Percentiles rank a stretch among this genome's conserved stretches.
These are phyloP conservation scores for Cucurbita argyrosperma DNA, from an alignment of 306 rosid species.

Conservation along the genomic window DNA sequence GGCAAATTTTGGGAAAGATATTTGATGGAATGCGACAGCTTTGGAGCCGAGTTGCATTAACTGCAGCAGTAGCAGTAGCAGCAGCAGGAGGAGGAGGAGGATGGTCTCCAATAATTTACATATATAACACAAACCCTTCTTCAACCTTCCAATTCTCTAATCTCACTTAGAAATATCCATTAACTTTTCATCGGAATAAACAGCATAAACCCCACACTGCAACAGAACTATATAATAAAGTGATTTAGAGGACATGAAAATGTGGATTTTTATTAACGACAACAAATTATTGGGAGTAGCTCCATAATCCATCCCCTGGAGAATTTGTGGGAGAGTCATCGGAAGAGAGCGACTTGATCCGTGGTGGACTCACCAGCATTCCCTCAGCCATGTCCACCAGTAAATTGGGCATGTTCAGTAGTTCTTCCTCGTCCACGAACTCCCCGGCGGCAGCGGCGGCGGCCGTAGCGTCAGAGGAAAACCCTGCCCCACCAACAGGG, in stretches of 20 bases:
- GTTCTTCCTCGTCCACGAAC: slow-evolving; percentile 31
- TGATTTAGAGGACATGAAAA: background rate
- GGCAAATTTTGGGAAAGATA: background rate
- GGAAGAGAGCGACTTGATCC: slow-evolving; percentile 18
- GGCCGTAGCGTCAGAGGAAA: background rate
- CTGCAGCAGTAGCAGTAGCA: background rate
- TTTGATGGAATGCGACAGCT: background rate
- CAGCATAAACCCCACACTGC: background rate
- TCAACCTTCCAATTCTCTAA: background rate
- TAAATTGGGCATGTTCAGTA: slow-evolving; percentile 38
- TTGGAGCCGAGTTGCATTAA: background rate
- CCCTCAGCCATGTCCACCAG: slow-evolving; percentile 42
- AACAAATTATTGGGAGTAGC: background rate
- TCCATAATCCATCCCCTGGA: slow-evolving; percentile 28
- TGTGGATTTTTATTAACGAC: background rate
- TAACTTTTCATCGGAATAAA: background rate
- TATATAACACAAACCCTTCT: background rate
- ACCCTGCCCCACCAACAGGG: too few species aligned
- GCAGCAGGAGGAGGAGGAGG: background rate
- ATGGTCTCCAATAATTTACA: background rate
- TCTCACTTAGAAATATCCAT: background rate
- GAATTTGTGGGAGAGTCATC: slow-evolving; percentile 23
- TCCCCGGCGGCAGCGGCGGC: background rate
- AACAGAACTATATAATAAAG: background rate
- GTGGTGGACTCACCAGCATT: slow-evolving; percentile 39